Evolutionary conservation across 192 early-diverging fungal species (phyloP), one percentile per base, ranked within the genome.

Genomic region (Coemansia javaensis): DNA sequence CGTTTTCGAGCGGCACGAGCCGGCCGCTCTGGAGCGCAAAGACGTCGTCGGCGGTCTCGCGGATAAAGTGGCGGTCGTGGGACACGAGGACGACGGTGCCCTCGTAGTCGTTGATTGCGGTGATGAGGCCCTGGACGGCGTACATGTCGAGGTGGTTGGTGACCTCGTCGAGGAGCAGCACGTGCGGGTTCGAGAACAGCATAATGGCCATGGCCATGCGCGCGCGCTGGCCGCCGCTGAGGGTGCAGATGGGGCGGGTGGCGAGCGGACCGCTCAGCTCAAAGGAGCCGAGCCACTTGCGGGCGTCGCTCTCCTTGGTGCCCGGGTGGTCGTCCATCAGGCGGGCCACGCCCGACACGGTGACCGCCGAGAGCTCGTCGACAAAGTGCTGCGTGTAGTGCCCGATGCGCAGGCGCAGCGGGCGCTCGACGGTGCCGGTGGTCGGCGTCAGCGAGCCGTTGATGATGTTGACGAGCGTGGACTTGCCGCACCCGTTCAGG

Each of bases 111-210:
- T 82, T 77, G 44, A 97, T 54, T 1, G 84, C 82, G 0, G 84
- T 76, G 18, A 85, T 73, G 23, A 94, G 66, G 10, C 83, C 82
- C 24, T 87, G 79, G 41, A 90, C 87, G 3, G 90, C 89, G 28
- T 81, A 78, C 77, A 92, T 89, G 72, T 96, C 93, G 23, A 96
- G 69, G 50, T 89, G 93, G 51, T 90, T 96, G 7, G 90, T 91
- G 45, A 87, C 85, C 50, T 90, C 88, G 62, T 90, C 88, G 7
- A 90, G 72, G 34, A 88, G 50, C 15, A 89, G 63, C 40, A 90
- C 48, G 48, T 90, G 84, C 25, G 85, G 85, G 40, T 67, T 60
- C 16, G 77, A 73, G 28, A 78, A 75, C 38, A 85, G 67, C 59
- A 85, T 79, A 7, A 82, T 57, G 2, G 88, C 86, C 56, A 92